Conservation (phyloP, 163 green algal species). For the Botryococcus braunii region DNA sequence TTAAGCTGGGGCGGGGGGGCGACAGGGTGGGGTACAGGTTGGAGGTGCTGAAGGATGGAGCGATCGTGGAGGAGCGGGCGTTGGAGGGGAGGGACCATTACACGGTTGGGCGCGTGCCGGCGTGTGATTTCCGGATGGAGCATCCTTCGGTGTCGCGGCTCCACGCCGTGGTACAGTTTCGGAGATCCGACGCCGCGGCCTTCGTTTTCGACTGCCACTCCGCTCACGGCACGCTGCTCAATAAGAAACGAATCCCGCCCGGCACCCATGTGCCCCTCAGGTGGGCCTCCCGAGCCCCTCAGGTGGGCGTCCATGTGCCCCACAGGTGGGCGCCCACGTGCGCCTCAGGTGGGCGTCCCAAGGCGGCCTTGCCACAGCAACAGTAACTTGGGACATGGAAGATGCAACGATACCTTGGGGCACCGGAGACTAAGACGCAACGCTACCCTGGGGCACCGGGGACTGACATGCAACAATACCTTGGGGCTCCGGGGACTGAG, state of each 20-base stretch:
- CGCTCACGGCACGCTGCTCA: conserved; percentile 83
- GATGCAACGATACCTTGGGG: no score
- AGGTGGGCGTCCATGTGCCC: no score
- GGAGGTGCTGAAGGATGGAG: conserved; percentile 64
- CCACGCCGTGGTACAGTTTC: conserved; percentile 77
- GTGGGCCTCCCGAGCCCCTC: conserved; percentile 2
- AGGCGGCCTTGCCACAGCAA: no score
- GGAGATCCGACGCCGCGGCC: conserved; percentile 28
- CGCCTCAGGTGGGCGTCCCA: no score
- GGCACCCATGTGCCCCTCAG: conserved; percentile 36
- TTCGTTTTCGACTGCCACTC: conserved; percentile 75
- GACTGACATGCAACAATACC: no score
- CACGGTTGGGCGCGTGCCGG: conserved; percentile 67
- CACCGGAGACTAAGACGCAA: no score
- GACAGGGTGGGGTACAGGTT: conserved; percentile 46
- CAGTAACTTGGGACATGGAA: no score
- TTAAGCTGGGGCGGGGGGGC: neutral
- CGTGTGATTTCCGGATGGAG: conserved; percentile 67
- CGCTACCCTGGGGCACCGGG: no score
- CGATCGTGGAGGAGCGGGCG: conserved; percentile 33
- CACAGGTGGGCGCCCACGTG: no score
- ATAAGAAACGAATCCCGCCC: conserved; percentile 66
- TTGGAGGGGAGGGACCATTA: conserved; percentile 33
- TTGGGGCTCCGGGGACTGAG: no score
- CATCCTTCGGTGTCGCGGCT: conserved; percentile 75